Conservation (phyloP, 1,284 basidiomycete species). For the Tilletia indica region DNA sequence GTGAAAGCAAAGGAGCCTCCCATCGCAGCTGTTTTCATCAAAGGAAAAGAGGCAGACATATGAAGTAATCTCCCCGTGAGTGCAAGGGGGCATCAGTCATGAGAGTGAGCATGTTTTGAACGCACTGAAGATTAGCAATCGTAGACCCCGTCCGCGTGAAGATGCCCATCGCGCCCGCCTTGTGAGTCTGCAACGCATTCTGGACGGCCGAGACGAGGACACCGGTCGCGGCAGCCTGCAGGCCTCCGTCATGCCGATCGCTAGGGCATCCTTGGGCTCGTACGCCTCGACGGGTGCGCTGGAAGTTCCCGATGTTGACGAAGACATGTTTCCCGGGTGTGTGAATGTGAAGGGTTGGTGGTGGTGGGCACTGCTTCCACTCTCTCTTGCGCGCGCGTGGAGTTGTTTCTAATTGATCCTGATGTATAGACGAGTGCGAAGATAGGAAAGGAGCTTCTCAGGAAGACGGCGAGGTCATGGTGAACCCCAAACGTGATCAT, state of each 20-base stretch:
- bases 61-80: no score
- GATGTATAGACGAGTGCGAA: background rate
- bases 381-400: no score
- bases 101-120: background rate
- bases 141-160: slow-evolving; percentile 75
- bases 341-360: background rate
- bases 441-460: background rate
- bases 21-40: slow-evolving; percentile 65
- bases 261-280: slow-evolving; percentile 15
- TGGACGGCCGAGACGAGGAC: slow-evolving; percentile 50
- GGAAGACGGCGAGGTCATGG: no score
- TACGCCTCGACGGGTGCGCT: slow-evolving; percentile 7
- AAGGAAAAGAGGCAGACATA: background rate
- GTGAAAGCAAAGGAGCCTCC: slow-evolving; percentile 82
- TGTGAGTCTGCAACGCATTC: slow-evolving; percentile 61
- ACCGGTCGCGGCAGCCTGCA: slow-evolving; percentile 40
- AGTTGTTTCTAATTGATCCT: background rate
- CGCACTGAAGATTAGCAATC: slow-evolving; percentile 70
- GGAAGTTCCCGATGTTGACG: background rate
- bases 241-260: slow-evolving; percentile 39
- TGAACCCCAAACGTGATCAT: no score
- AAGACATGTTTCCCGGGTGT: background rate
- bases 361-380: no score
- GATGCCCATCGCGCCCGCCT: slow-evolving; percentile 81
- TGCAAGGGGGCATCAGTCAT: background rate